Percentiles rank a stretch among this genome's conserved stretches.
These are phyloP conservation scores for Nannizziopsis barbatae DNA, from an alignment of 2,329 filamentous ascomycete genomes.

Conservation along the genomic window DNA sequence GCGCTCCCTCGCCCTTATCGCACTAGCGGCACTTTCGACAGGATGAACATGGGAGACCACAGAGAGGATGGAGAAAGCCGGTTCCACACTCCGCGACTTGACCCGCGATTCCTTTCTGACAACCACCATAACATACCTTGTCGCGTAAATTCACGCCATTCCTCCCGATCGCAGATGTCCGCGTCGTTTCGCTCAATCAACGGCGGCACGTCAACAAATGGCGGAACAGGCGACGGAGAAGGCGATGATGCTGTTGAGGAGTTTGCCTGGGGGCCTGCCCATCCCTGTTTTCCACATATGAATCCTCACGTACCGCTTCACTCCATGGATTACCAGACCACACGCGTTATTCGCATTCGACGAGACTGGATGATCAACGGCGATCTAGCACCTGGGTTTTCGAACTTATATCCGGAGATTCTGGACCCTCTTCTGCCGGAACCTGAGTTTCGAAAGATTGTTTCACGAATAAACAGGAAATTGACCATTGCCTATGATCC, in stretches of 20 bases:
- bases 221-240: conserved; percentile 24
- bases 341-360: conserved; percentile 80
- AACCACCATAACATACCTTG: conserved; percentile 23
- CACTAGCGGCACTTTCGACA: conserved; percentile 25
- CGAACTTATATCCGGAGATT: conserved; percentile 92
- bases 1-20: conserved; percentile 38
- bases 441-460: conserved; percentile 69
- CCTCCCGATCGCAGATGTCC: conserved; percentile 32
- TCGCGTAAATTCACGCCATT: conserved; percentile 32
- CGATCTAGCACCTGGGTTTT: conserved; percentile 84
- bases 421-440: conserved; percentile 77
- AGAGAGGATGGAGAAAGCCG: conserved; percentile 21
- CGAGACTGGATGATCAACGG: conserved; percentile 85
- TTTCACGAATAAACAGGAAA: conserved; percentile 71
- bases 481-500: conserved; percentile 71
- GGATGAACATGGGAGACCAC: conserved; percentile 19
- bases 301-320: conserved; percentile 79
- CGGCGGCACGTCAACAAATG: conserved; percentile 23
- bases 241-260: conserved; percentile 53
- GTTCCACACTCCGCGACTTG: conserved; percentile 23
- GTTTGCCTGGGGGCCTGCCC: conserved; percentile 81
- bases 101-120: conserved; percentile 13
- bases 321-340: conserved; percentile 62
- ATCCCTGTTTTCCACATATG: conserved; percentile 87
- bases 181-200: conserved; percentile 23